Evolutionary conservation across 2,329 filamentous ascomycete species (phyloP).

Genomic region (Penicillium sp.): DNA sequence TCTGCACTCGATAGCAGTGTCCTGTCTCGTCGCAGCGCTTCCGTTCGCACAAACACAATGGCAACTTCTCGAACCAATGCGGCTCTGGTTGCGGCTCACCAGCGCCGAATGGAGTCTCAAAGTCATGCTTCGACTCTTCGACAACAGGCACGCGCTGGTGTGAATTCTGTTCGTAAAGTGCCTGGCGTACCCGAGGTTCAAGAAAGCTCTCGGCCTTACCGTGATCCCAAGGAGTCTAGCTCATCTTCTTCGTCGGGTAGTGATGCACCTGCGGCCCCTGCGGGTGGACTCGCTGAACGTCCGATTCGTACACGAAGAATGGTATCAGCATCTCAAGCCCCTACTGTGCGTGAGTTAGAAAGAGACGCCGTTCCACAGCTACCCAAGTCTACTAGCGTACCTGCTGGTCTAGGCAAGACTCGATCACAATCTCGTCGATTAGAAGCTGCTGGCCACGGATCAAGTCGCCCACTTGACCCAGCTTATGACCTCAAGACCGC

Average conservation of each 20-base stretch:
- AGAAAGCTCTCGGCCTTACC: constrained; percentile 12
- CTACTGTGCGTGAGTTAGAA: constrained; percentile 30
- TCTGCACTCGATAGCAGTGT: constrained; percentile 25
- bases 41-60: constrained; percentile 25
- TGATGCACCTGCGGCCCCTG: constrained; percentile 10
- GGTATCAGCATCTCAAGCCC: constrained; percentile 32
- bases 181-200: constrained; percentile 23
- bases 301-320: constrained; percentile 37
- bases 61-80: constrained; percentile 35
- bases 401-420: constrained; percentile 37
- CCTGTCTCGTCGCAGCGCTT: constrained; percentile 25
- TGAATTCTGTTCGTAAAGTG: constrained; percentile 26
- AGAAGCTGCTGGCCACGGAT: constrained; percentile 28
- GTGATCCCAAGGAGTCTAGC: constrained; percentile 18
- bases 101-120: constrained; percentile 37
- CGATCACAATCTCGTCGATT: constrained; percentile 38
- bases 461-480: constrained; percentile 5
- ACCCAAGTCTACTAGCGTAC: constrained; percentile 30
- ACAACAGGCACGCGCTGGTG: constrained; percentile 39
- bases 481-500: constrained; percentile 23
- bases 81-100: constrained; percentile 38
- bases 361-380: constrained; percentile 22
- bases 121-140: constrained; percentile 46
- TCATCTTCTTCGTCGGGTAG: constrained; percentile 7
- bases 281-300: constrained; percentile 36